phyloP scores from a whole-genome alignment of 2,329 filamentous ascomycete genomes.

The Alternaria sp. region DNA sequence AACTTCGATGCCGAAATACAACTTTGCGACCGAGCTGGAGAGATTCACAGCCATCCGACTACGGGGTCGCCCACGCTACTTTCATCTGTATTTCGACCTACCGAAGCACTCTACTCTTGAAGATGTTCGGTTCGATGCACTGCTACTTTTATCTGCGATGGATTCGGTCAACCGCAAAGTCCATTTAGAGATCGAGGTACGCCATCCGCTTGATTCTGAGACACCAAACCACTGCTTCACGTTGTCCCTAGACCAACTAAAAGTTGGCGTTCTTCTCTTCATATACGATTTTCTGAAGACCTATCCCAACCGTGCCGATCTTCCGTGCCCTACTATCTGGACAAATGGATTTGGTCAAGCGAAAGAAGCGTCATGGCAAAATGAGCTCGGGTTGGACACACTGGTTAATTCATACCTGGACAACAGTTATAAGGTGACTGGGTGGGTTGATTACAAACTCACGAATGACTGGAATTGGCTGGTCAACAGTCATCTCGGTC shows the following conservation, averaged over 20 bases:
- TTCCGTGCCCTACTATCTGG: not conserved
- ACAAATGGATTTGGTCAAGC: not conserved
- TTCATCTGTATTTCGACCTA: not conserved
- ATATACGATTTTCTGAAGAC: not conserved
- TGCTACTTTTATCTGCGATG: not conserved
- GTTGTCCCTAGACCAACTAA: not conserved
- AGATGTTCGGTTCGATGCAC: not conserved
- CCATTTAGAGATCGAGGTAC: not conserved
- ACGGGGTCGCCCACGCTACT: not conserved
- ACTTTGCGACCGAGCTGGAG: not conserved
- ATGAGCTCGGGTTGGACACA: not conserved
- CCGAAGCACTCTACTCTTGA: not conserved
- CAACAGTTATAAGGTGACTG: not conserved
- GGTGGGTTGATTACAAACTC: too few species aligned
- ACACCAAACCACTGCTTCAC: not conserved
- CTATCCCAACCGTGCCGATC: not conserved
- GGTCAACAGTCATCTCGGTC: too few species aligned
- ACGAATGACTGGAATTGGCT: too few species aligned
- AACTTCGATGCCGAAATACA: not conserved
- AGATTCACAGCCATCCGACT: not conserved
- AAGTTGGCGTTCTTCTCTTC: not conserved
- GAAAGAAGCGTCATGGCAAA: not conserved
- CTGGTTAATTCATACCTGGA: not conserved
- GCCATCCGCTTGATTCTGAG: not conserved
- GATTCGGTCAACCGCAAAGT: not conserved